These are phyloP conservation scores for Trichoderma pleuroti DNA, from an alignment of 2,329 filamentous ascomycete genomes.

Conservation along the genomic window DNA sequence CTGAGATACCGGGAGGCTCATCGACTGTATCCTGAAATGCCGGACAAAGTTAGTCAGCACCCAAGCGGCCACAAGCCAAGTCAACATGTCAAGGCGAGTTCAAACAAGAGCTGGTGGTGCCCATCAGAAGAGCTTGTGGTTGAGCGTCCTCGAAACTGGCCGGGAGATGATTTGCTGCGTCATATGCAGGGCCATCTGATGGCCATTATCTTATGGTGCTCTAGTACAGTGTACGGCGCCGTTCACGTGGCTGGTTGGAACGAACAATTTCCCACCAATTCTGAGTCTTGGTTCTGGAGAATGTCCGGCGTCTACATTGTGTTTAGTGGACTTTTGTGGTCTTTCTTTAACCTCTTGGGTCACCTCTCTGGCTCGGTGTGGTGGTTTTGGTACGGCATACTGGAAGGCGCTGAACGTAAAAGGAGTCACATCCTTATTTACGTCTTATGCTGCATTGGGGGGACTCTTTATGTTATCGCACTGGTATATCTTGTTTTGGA, in stretches of 20 bases:
- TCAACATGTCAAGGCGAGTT: neutral
- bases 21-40: neutral
- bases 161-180: slow-evolving; percentile 6
- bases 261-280: neutral
- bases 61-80: neutral
- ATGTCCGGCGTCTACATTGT: slow-evolving; percentile 7
- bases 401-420: slow-evolving; percentile 1
- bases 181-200: neutral
- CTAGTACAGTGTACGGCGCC: neutral
- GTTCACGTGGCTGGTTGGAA: neutral
- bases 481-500: slow-evolving; percentile 6
- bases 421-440: slow-evolving; percentile 10
- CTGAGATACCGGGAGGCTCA: neutral
- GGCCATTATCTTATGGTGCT: neutral
- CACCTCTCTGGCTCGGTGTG: slow-evolving; percentile 5
- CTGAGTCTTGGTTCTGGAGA: slow-evolving; percentile 17
- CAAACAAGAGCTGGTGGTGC: neutral
- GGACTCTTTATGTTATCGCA: slow-evolving; percentile 14
- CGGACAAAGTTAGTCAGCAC: neutral
- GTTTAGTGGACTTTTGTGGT: slow-evolving; percentile 15
- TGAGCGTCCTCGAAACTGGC: slow-evolving; percentile 15
- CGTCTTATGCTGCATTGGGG: slow-evolving; percentile 1
- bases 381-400: slow-evolving; percentile 17
- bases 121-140: slow-evolving; percentile 17
- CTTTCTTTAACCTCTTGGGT: slow-evolving; percentile 9